Base-by-base conservation (phyloP, 495 filamentous ascomycete genomes). In the Aspergillus conjunctus region DNA sequence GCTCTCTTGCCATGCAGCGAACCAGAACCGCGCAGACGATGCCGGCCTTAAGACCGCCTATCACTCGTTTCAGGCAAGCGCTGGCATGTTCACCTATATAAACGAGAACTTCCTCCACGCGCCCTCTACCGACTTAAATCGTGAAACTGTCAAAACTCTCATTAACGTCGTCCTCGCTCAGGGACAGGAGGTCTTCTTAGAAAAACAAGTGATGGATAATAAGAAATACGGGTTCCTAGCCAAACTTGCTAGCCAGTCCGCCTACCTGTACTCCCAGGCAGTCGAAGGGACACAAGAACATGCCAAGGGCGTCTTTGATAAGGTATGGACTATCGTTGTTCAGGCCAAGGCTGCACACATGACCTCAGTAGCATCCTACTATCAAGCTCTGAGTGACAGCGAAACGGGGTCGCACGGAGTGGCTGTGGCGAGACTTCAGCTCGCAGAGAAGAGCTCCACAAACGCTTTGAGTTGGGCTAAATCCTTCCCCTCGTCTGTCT, bases 51-150 rank as follows among this genome's bases (percentile, higher is more conserved):
- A 98, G 76, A 94, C 91, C 15, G 90, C 94, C 3, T 98, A 97
- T 69, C 93, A 98, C 74, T 98, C 94, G 20, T 98, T 98, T 79
- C 94, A 98, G 72, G 94, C 94, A 34, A 89, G 93, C 22, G 94
- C 94, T 11, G 94, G 94, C 73, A 98, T 98, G 94, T 98, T 98
- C 74, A 97, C 92, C 18, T 98, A 98, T 67, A 98, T 98, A 78
- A 98, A 98, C 73, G 93, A 98, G 77, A 98, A 98, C 76, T 98
- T 98, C 74, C 78, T 97, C 43, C 95, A 98, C 69, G 94, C 94
- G 34, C 94, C 94, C 4, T 97, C 92, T 10, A 94, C 90, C 26
- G 94, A 98, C 68, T 76, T 98, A 34, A 97, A 93, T 71, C 82
- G 93, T 60, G 92, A 98, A 15, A 98, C 94, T 3, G 91, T 98